A percentile compares a stretch with the other conserved stretches of the same genome.
Conservation (phyloP, 1,284 basidiomycete genomes). For the Fomitopsis palustris region DNA sequence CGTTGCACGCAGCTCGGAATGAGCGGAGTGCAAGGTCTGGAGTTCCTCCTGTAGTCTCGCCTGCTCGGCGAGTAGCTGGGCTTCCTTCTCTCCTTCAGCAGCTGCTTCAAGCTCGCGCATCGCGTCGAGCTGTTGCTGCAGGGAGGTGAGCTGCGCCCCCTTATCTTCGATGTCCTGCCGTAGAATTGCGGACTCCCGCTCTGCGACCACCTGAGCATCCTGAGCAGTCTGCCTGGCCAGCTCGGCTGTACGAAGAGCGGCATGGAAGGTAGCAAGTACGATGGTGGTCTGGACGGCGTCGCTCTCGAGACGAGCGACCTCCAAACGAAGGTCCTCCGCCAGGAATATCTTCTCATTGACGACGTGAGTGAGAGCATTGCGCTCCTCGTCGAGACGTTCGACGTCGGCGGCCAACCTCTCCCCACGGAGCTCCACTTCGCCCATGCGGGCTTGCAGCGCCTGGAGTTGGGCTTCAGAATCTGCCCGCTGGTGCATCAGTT, state of each 20-base stretch:
- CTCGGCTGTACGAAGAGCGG: constrained; percentile 11
- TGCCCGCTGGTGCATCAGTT: not conserved
- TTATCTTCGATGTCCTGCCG: constrained; percentile 1
- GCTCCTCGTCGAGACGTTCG: constrained; percentile 8
- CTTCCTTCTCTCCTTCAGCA: constrained; percentile 12
- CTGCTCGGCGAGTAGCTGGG: constrained; percentile 16
- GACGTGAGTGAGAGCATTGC: constrained; percentile 6
- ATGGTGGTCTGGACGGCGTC: constrained; percentile 26
- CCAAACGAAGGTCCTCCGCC: constrained; percentile 5
- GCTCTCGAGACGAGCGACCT: constrained; percentile 4
- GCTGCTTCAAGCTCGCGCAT: constrained; percentile 16
- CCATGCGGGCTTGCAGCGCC: not conserved
- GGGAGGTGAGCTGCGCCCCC: constrained; percentile 22
- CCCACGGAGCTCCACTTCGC: constrained; percentile 9
- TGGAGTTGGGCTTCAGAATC: constrained; percentile 1
- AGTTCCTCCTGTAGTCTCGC: constrained; percentile 27
- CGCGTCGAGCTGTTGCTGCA: constrained; percentile 22
- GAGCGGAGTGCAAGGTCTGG: constrained; percentile 17
- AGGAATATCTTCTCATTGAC: constrained; percentile 10
- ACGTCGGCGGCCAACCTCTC: constrained; percentile 8
- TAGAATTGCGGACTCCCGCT: constrained; percentile 8
- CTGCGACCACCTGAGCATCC: constrained; percentile 10
- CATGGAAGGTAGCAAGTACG: constrained; percentile 30
- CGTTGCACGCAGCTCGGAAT: constrained; percentile 17
- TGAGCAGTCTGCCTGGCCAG: constrained; percentile 7